Evolutionary conservation across 2,329 filamentous ascomycete genomes (phyloP), one percentile per base, ranked within the genome.

Genomic region (Fusarium sublunatum): DNA sequence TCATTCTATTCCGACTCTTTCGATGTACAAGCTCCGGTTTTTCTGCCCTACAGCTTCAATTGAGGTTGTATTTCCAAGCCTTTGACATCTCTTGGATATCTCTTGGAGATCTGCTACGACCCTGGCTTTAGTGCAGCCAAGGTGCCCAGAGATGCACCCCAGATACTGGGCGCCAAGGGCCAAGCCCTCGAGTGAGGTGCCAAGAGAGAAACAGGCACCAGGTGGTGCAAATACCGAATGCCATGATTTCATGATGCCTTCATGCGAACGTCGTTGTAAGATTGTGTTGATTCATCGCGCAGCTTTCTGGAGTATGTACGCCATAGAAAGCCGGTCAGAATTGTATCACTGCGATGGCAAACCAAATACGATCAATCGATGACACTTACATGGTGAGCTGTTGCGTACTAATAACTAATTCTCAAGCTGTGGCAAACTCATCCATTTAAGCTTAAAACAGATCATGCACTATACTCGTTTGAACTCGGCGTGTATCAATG

Each of bases 31-130:
- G 19, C 19, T 19, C 19, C 19, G 19, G 19, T 19, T 19, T 19
- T 19, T 19, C 19, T 19, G 19, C 19, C 19, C 19, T 19, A 19
- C 19, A 19, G 19, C 19, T 24, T n/a, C 34, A 44, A 43, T 53
- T 35, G 48, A 51, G 25, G 63, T 64, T 57, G 51, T 45, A 67
- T 47, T 42, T 42, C 6, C 7, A 61, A 24, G 40, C 56, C 67
- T 70, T 65, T 59, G 54, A 64, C 11, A 70, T 70, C 68, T 58
- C 67, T 70, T 65, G 62, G 54, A 64, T 13, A 70, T 70, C 68
- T 69, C 66, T 70, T 70, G 64, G 63, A 61, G 46, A 70, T 70
- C 65, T 64, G 50, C 19, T 19, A 43, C 40, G 47, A 52, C 48
- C 62, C 62, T 48, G 24, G 44, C 41, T 49, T 50, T 53, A 40